These are phyloP conservation scores for Amylostereum areolatum DNA, from an alignment of 1,284 basidiomycete species.

Conservation along the genomic window DNA sequence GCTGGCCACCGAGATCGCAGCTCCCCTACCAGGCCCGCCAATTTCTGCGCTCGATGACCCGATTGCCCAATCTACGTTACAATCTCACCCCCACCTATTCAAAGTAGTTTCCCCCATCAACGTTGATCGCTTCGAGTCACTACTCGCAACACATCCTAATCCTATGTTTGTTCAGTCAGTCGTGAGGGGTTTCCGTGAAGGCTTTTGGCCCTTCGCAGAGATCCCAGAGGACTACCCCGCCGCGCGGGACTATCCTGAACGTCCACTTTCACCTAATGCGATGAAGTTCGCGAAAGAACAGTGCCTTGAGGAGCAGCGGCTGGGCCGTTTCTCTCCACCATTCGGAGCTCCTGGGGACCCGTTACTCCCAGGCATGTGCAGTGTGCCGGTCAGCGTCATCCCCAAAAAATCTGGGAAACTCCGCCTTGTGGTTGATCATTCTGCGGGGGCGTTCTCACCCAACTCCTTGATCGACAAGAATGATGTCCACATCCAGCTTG, in stretches of 20 bases:
- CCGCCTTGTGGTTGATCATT: constrained; percentile 33
- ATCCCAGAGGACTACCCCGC: constrained; percentile 14
- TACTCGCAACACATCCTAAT: constrained; percentile 30
- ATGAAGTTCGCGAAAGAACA: constrained; percentile 24
- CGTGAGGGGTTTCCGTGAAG: constrained; percentile 22
- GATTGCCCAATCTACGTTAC: constrained; percentile 1
- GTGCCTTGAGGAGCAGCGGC: constrained; percentile 24
- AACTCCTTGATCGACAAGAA: constrained; percentile 30
- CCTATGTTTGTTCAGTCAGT: constrained; percentile 28
- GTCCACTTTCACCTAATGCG: constrained; percentile 7
- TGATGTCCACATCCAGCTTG: constrained; percentile 21
- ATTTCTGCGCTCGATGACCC: constrained; percentile 1
- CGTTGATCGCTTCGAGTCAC: constrained; percentile 20
- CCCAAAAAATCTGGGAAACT: constrained; percentile 33
- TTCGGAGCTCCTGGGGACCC: constrained; percentile 27
- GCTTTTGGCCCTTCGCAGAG: constrained; percentile 37
- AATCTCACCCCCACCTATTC: constrained; percentile 22
- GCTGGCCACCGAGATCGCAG: neutral
- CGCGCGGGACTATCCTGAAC: constrained; percentile 18
- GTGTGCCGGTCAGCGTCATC: constrained; percentile 32
- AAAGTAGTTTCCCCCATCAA: constrained; percentile 29
- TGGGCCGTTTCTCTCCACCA: constrained; percentile 28
- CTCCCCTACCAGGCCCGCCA: constrained; percentile 9
- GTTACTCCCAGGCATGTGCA: constrained; percentile 41
- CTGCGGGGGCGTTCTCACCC: constrained; percentile 22